Percentiles rank a stretch among this genome's conserved stretches.
Conservation (phyloP, 192 early-diverging fungal species). For the Linnemannia hyalina region DNA sequence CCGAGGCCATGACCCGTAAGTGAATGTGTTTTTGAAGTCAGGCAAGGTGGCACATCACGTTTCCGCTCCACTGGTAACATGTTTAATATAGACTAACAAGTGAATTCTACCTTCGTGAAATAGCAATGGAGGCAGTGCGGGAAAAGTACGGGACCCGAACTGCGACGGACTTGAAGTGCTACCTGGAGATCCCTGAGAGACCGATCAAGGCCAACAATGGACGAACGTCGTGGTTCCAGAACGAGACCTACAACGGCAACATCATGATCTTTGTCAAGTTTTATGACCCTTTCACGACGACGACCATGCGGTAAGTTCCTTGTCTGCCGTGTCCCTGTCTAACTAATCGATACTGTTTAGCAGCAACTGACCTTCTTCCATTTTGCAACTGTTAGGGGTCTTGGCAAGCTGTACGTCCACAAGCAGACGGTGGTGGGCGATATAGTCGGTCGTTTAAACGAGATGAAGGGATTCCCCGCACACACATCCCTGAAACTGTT, state of each 20-base stretch:
- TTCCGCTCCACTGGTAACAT: not conserved
- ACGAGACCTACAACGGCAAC: constrained; percentile 21
- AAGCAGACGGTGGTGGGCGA: constrained; percentile 68
- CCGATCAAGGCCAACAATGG: constrained; percentile 40
- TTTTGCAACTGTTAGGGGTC: constrained; percentile 55
- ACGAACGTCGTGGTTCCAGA: constrained; percentile 28
- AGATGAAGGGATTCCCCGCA: constrained; percentile 66
- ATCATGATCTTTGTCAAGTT: constrained; percentile 89
- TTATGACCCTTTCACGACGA: constrained; percentile 74
- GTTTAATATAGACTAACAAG: not conserved
- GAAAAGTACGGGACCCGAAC: constrained; percentile 27
- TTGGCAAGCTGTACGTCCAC: constrained; percentile 68
- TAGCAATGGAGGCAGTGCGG: constrained; percentile 49
- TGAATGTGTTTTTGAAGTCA: not conserved
- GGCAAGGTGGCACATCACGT: not conserved
- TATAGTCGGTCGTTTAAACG: constrained; percentile 67
- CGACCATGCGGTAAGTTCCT: constrained; percentile 69
- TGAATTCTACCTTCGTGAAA: not conserved
- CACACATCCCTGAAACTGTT: constrained; percentile 73
- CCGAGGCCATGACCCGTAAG: constrained; percentile 60
- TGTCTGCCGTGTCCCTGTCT: not conserved
- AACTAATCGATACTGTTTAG: no score
- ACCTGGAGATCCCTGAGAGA: constrained; percentile 38
- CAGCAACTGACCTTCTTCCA: no score
- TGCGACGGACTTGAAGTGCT: constrained; percentile 31